Evolutionary conservation across 2,329 filamentous ascomycete species (phyloP), one percentile per base, ranked within the genome.

Genomic region (Madurella mycetomatis): DNA sequence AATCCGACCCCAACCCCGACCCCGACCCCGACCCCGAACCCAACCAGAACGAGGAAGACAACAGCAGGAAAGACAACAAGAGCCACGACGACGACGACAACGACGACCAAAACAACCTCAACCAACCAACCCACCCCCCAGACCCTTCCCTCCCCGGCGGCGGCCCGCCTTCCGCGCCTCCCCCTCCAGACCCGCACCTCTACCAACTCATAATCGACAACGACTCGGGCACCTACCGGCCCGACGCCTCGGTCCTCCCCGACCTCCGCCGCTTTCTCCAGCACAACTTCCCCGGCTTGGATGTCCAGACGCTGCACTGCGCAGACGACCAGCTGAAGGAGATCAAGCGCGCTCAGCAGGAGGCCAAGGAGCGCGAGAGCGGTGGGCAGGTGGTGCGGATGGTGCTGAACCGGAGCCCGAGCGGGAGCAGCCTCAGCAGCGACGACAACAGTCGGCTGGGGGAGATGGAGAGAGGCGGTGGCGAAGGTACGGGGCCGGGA

Each of bases 191-290:
- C 53, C 80, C 74, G n/a, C 67, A 70, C 49, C 77, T 78, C 66
- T 97, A 96, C 69, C 87, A 95, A 67, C 81, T 97, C 9, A 77
- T 94, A 60, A 96, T 97, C 66, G 92, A 97, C 74, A 97, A 97
- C 65, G 92, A 96, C 70, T 90, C 86, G 51, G 92, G 92, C 11
- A 97, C 92, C 0, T 97, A 97, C 69, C 83, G 92, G 0, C 92
- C 92, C 0, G 90, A 95, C 66, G 87, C 87, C 53, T 79, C 84
- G 11, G 77, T 89, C 9, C 79, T 97, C 1, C 88, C 88, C 0
- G 68, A 85, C 0, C 76, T 97, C 1, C 84, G 86, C 49, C 66
- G 76, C 11, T 95, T 90, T 66, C 72, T 97, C 2, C 73, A 84
- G 32, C 70, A 69, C 19, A 90, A 92, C 61, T 84, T 96, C 34